Base-by-base conservation (phyloP, 1,284 basidiomycete genomes). In the Pseudozyma hubeiensis region DNA sequence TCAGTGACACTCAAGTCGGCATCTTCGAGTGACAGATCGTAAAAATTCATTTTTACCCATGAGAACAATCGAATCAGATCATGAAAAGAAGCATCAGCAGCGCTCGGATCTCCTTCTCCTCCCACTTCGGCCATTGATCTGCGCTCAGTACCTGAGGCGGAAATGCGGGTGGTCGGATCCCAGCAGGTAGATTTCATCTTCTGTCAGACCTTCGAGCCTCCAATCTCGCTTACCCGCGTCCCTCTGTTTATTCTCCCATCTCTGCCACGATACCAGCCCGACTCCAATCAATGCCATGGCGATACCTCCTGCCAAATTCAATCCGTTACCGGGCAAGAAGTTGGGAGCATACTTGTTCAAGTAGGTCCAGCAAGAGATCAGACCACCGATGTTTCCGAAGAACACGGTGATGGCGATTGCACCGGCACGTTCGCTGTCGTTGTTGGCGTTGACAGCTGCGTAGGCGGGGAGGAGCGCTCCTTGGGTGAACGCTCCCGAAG, bases 381-480 rank as follows among this genome's bases (percentile, higher is more conserved):
- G 47, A 1, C 82, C 84, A 2, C 83, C 84, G 16, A 78, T 31
- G 59, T 84, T 85, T 29, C 84, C 84, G 14, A 72, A 53, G 53
- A 82, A 66, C 16, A 84, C 81, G 16, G 70, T 76, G 8, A 69
- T 61, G 0, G 78, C 83, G 31, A 85, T 79, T 7, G 81, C 80
- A 16, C 73, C 72, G 0, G 81, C 73, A 3, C 82, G 51, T 10
- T 73, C 72, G 16, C 80, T 72, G 60, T 85, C 84, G 33, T 76
- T 73, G 44, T 81, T 81, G 13, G 73, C 61, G 60, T 85, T 85
- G 37, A 78, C 77, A 9, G 72, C 58, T 0, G 77, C 77, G 17
- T 66, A 80, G 2, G 65, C 70, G 0, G 75, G 75, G 2, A 80
- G 54, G 0, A 84, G 50, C 0, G 81, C 55, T 0, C 83, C 84